phyloP scores from a whole-genome alignment of 148 eudicot genomes.

The Chenopodium album region DNA sequence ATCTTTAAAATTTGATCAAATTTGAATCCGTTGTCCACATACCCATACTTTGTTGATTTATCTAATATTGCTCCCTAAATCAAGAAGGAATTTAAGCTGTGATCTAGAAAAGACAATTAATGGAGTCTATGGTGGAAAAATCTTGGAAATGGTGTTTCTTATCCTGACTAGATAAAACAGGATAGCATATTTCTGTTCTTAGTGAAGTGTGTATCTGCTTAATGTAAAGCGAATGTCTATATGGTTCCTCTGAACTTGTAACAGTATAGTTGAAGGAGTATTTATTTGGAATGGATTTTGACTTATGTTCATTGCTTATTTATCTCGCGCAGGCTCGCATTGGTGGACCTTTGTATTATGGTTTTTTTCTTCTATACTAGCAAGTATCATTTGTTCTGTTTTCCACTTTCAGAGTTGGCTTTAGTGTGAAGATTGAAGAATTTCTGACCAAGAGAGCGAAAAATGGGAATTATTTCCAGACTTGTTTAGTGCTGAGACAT shows the following conservation, averaged over 20 bases:
- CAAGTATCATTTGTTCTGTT: slow-evolving; percentile 8
- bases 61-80: not conserved
- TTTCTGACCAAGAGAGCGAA: not conserved
- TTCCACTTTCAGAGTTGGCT: not conserved
- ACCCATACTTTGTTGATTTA: no score
- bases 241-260: not conserved
- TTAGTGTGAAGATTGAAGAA: not conserved
- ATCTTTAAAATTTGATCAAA: not conserved
- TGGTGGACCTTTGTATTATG: slow-evolving; percentile 9
- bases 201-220: not conserved
- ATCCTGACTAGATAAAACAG: not conserved
- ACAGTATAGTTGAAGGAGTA: not conserved
- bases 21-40: not conserved
- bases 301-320: not conserved
- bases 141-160: not conserved
- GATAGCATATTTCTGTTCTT: not conserved
- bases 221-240: not conserved
- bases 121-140: not conserved
- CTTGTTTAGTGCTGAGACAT: not conserved
- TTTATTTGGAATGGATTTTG: not conserved
- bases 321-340: slow-evolving; percentile 18
- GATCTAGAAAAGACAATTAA: not conserved
- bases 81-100: not conserved
- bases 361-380: slow-evolving; percentile 1
- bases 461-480: not conserved